These are phyloP conservation scores for Phialophora tarda DNA, from an alignment of 2,329 filamentous ascomycete species.

Conservation along the genomic window DNA sequence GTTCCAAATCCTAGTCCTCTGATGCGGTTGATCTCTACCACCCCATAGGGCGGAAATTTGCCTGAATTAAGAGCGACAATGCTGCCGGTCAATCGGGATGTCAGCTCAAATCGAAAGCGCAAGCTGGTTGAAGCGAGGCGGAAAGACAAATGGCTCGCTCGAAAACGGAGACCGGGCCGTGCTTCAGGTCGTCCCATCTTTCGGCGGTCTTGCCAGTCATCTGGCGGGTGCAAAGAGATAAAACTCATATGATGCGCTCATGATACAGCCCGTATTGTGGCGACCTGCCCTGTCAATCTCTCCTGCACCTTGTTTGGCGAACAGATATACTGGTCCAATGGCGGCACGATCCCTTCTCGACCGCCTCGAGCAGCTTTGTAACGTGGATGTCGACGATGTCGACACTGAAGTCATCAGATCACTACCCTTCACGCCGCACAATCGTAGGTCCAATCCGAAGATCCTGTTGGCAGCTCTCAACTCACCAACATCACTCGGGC, in stretches of 20 bases:
- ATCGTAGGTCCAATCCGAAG: background rate
- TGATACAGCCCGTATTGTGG: background rate
- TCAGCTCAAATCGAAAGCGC: too few species aligned
- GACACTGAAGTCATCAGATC: background rate
- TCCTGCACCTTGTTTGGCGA: background rate
- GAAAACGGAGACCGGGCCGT: background rate
- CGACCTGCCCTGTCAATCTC: background rate
- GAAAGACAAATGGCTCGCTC: background rate
- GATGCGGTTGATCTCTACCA: background rate
- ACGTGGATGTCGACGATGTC: background rate
- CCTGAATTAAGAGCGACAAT: background rate
- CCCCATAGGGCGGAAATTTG: background rate
- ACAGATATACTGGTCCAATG: background rate
- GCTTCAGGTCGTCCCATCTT: background rate
- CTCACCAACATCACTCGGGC: background rate
- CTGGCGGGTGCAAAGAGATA: background rate
- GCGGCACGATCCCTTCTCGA: background rate
- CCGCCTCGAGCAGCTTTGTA: background rate
- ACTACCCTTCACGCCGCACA: background rate
- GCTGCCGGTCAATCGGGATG: too few species aligned
- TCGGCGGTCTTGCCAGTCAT: background rate
- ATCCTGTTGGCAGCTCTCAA: background rate
- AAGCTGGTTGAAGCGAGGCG: background rate
- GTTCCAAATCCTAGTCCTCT: background rate
- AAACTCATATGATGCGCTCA: background rate